A percentile compares a stretch with the other conserved stretches of the same genome.
These are phyloP conservation scores for Mycena metata DNA, from an alignment of 768 basidiomycete species.

Conservation along the genomic window DNA sequence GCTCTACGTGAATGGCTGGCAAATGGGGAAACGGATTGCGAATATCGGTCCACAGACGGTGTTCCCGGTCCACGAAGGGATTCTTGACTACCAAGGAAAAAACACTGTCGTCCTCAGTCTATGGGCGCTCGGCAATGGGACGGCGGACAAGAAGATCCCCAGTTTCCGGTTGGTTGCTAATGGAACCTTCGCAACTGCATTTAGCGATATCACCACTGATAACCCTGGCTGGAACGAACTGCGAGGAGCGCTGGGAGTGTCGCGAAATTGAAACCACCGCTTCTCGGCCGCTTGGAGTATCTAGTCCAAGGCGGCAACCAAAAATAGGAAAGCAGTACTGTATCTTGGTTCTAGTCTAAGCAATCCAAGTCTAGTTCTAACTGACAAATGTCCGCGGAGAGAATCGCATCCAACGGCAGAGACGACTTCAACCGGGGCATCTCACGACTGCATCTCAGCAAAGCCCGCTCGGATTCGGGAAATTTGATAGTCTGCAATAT, in stretches of 20 bases:
- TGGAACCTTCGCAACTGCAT: slow-evolving; percentile 27
- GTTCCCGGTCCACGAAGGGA: slow-evolving; percentile 36
- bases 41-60: slow-evolving; percentile 53
- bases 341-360: background rate
- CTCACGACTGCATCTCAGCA: background rate
- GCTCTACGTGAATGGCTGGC: slow-evolving; percentile 74
- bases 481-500: slow-evolving; percentile 12
- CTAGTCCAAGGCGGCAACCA: background rate
- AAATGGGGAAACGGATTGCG: slow-evolving; percentile 67
- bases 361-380: too few species aligned
- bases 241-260: slow-evolving; percentile 28
- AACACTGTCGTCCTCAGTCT: slow-evolving; percentile 35
- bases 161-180: slow-evolving; percentile 34
- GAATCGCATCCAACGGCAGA: too few species aligned
- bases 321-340: background rate
- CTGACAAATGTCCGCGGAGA: too few species aligned
- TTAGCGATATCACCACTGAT: slow-evolving; percentile 10
- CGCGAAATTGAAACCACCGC: background rate
- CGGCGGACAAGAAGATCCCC: slow-evolving; percentile 30
- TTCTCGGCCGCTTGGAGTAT: background rate
- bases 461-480: slow-evolving; percentile 17
- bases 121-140: slow-evolving; percentile 33
- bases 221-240: slow-evolving; percentile 32
- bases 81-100: slow-evolving; percentile 27
- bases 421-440: too few species aligned